These are phyloP conservation scores for Lasiosphaeria hispida DNA, from an alignment of 495 filamentous ascomycete genomes.

Conservation along the genomic window DNA sequence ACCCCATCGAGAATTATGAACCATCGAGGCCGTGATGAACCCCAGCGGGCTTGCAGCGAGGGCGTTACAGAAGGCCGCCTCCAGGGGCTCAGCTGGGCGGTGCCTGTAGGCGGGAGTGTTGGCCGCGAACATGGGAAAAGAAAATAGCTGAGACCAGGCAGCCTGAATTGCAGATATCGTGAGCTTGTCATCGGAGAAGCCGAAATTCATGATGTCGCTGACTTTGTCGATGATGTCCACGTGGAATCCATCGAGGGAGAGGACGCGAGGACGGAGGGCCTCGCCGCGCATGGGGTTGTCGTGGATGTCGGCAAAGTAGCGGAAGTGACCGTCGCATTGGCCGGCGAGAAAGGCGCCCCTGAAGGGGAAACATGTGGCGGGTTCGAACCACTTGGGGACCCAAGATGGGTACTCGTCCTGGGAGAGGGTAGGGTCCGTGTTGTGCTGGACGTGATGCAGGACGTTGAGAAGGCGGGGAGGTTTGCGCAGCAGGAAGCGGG, in stretches of 20 bases:
- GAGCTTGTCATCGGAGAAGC: background rate
- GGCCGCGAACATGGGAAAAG: background rate
- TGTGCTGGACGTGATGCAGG: constrained; percentile 8
- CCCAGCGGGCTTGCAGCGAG: background rate
- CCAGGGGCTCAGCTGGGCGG: background rate
- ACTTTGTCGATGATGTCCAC: background rate
- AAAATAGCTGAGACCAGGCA: background rate
- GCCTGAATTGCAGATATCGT: background rate
- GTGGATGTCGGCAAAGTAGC: constrained; percentile 4
- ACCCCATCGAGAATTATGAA: constrained; percentile 5
- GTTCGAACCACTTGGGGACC: constrained; percentile 6
- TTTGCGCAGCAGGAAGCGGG: background rate
- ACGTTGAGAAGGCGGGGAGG: constrained; percentile 1
- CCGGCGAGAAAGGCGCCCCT: background rate
- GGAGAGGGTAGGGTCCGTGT: constrained; percentile 1
- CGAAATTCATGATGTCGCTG: background rate
- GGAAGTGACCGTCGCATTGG: constrained; percentile 4
- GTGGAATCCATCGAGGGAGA: background rate
- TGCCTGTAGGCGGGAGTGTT: background rate
- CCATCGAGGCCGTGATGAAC: background rate
- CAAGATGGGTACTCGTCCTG: background rate
- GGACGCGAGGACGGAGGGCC: background rate
- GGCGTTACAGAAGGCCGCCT: background rate
- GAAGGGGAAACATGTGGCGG: background rate
- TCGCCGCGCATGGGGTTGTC: background rate